Evolutionary conservation across 139 green algal species (phyloP), one percentile per base, ranked within the genome.

Genomic region (Pleodorina starrii): DNA sequence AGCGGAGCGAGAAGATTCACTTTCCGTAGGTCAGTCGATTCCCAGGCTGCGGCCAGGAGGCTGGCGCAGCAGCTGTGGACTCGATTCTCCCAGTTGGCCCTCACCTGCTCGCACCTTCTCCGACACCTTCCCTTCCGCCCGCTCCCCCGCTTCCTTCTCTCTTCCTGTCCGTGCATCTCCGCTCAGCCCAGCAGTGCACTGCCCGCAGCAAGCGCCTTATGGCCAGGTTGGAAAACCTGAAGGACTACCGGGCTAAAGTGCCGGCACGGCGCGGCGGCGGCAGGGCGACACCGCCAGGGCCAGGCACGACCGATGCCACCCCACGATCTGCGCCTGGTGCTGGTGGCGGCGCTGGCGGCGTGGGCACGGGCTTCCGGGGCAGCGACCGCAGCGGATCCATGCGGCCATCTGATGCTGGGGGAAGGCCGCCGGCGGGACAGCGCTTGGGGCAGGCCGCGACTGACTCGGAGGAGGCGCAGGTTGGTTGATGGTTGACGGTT

Each of bases 141-240:
- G 19, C 57, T 9, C 57, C 57, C 57, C 57, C 57, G 19, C 19
- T 17, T n/a, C 57, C 57, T 27, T 27, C 57, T 68, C 57, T 68
- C 57, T 12, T 40, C 40, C 71, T 7, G 42, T 51, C 43, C 43
- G 1, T 2, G 29, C 23, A 81, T 60, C 6, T 42, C 19, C 68
- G 32, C 40, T 54, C 46, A 60, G 44, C 29, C 29, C 46, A 43
- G 0, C 29, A 29, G 3, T 60, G 76, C 68, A 48, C 35, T 44
- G 68, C 63, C 1, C 81, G 81, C 6, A 74, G 43, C 42, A 63
- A 87, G 29, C 60, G 81, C 3, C 81, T 87, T 27, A 46, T 87
- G 5, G 60, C 42, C 0, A 40, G 81, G 5, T 43, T 87, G 7
- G n/a, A 77, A 29, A 77, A 63, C n/a, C 43, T 87, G 60, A 42